phyloP scores from a whole-genome alignment of 2,329 filamentous ascomycete species.

The Apiospora pterosperma region DNA sequence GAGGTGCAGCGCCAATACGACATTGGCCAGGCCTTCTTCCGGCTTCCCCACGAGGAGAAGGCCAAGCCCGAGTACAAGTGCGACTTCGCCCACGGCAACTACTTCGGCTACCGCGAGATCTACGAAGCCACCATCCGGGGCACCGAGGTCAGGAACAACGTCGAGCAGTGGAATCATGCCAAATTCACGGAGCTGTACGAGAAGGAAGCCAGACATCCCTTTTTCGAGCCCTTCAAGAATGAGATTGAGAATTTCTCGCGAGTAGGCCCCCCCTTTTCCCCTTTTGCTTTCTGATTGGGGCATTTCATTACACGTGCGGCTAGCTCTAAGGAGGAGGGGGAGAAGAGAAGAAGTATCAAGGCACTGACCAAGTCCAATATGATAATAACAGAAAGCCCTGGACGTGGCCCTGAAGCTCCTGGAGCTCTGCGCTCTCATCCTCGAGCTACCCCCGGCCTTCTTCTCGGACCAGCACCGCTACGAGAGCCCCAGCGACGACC shows the following conservation, averaged over 20 bases:
- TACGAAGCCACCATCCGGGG: slow-evolving; percentile 29
- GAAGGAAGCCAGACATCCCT: slow-evolving; percentile 32
- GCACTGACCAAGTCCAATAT: background rate
- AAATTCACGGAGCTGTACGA: slow-evolving; percentile 43
- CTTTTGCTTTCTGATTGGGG: too few species aligned
- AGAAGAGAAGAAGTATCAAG: background rate
- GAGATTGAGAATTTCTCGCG: slow-evolving; percentile 49
- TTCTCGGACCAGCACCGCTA: slow-evolving; percentile 51
- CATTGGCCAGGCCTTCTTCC: slow-evolving; percentile 38
- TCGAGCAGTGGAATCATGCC: slow-evolving; percentile 52
- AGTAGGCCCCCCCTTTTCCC: slow-evolving; percentile 13
- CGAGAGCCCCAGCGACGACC: slow-evolving; percentile 47
- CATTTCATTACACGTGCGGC: too few species aligned
- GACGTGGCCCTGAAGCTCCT: slow-evolving; percentile 17
- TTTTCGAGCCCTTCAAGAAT: slow-evolving; percentile 33
- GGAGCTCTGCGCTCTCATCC: slow-evolving; percentile 39
- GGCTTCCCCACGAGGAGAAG: slow-evolving; percentile 42
- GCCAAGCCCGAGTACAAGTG: slow-evolving; percentile 44
- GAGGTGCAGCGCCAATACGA: slow-evolving; percentile 52
- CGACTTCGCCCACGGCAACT: slow-evolving; percentile 41
- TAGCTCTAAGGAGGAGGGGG: too few species aligned
- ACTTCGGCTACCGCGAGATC: slow-evolving; percentile 42
- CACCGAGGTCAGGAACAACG: slow-evolving; percentile 38
- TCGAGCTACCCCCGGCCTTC: slow-evolving; percentile 51
- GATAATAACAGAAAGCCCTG: background rate